Evolutionary conservation across 169 alveolate genomes (phyloP), one percentile per base, ranked within the genome.

Genomic region (Cryptosporidium bovis): DNA sequence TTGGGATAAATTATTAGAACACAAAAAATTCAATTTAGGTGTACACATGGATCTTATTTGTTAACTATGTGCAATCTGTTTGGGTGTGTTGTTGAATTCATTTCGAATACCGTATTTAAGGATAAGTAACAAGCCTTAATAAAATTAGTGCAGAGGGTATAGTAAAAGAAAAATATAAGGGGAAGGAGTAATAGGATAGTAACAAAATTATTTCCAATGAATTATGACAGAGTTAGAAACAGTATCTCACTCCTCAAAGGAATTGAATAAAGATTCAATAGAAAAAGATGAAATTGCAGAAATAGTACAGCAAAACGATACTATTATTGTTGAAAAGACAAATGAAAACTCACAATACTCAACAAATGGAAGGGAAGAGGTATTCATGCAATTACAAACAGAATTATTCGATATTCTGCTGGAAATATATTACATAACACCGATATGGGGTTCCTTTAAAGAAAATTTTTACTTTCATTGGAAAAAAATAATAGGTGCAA

Each of bases 381-480:
- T 60, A n/a, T 77, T 77, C 27, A 77, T 77, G 87, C 71, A 77
- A 24, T 15, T 77, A 10, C 87, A 77, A 77, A 77, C 87, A 1
- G 71, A 77, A 34, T 48, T 77, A 27, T 77, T 77, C n/a, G 87
- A 77, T 27, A 60, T 60, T 13, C 50, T 77, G 18, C 40, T 77
- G 27, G 87, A 77, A 18, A 77, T 77, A 24, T 50, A 77, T 46
- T 36, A 60, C 31, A 2, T 77, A 60, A 77, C 64, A 58, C 87
- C 87, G 16, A 27, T 50, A 44, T 77, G 87, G 87, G 87, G 87
- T 16, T 77, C 87, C 16, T 77, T 60, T 44, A 77, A 77, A 29
- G 87, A 77, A 50, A 77, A 77, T 24, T 77, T 77, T 58, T 77
- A 77, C 40, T 77, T 77, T 46, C 87, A 77, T 62, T 77, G 87